phyloP scores from a whole-genome alignment of 2,329 filamentous ascomycete species.

The Fusarium musae region DNA sequence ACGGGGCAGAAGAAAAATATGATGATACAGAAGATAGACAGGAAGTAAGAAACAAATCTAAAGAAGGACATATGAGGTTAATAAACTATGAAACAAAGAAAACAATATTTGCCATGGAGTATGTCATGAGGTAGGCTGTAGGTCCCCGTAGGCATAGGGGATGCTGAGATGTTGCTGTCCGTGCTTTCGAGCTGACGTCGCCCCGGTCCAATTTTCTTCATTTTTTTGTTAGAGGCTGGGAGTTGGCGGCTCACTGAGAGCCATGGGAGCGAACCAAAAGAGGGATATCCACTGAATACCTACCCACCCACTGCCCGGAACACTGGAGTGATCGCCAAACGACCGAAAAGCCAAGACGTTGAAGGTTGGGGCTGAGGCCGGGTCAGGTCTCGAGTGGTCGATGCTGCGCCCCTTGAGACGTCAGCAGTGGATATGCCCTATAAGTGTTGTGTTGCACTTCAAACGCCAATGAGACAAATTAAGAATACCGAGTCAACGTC shows the following conservation, averaged over 20 bases:
- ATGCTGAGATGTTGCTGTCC: conserved; percentile 26
- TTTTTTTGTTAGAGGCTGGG: conserved; percentile 13
- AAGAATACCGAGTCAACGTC: neutral
- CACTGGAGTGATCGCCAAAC: conserved; percentile 25
- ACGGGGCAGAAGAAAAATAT: neutral
- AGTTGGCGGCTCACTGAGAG: neutral
- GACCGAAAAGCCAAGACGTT: conserved; percentile 22
- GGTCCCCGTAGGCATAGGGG: neutral
- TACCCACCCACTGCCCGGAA: neutral
- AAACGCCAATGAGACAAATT: conserved; percentile 31
- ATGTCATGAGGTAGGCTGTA: neutral
- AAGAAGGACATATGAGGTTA: conserved; percentile 8
- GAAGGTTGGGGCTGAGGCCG: neutral
- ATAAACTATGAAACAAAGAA: conserved; percentile 31
- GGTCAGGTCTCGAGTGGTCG: conserved; percentile 1
- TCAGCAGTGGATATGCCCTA: conserved; percentile 39
- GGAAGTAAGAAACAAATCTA: conserved; percentile 7
- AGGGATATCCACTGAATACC: neutral
- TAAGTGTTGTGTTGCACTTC: conserved; percentile 19
- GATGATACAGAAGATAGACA: conserved; percentile 1
- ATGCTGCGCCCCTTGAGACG: conserved; percentile 44
- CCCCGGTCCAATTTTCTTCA: conserved; percentile 33
- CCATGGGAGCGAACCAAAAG: conserved; percentile 4
- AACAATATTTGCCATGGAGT: conserved; percentile 3
- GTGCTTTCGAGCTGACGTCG: conserved; percentile 43